These are phyloP conservation scores for Cutaneotrichosporon dermatis DNA, from an alignment of 1,284 basidiomycete genomes.

Conservation along the genomic window DNA sequence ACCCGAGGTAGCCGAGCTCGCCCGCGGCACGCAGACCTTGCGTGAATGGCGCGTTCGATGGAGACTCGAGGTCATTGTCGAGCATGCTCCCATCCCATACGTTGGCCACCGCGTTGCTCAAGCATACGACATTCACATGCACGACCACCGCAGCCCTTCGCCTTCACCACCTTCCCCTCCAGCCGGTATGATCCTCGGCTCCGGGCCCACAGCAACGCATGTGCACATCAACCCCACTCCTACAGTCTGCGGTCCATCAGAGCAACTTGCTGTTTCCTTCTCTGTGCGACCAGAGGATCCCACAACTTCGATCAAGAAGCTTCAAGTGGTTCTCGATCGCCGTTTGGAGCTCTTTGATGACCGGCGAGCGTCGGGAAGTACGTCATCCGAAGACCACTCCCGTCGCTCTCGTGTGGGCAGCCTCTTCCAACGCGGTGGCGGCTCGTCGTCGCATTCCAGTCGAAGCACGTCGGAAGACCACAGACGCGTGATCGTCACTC, in stretches of 20 bases:
- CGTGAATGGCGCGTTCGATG: conserved; percentile 40
- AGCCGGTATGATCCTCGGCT: conserved; percentile 18
- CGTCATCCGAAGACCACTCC: neutral
- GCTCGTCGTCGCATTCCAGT: neutral
- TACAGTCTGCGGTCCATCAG: conserved; percentile 34
- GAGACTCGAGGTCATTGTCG: conserved; percentile 35
- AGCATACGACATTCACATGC: conserved; percentile 28
- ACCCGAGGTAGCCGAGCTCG: conserved; percentile 19
- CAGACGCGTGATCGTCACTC: neutral
- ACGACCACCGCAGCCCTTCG: conserved; percentile 25
- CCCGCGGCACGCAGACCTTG: conserved; percentile 21
- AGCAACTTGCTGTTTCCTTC: conserved; percentile 25
- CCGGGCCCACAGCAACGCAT: conserved; percentile 18
- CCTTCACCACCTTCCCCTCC: conserved; percentile 31
- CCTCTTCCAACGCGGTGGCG: conserved; percentile 3
- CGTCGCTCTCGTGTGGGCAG: conserved; percentile 6
- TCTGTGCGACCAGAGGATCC: conserved; percentile 29
- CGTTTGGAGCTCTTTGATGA: conserved; percentile 18
- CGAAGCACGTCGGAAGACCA: neutral
- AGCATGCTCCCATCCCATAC: conserved; percentile 38
- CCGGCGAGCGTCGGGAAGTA: neutral
- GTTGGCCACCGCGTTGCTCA: conserved; percentile 32
- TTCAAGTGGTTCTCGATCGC: conserved; percentile 31
- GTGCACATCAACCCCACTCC: conserved; percentile 27
- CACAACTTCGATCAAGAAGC: conserved; percentile 23